Evolutionary conservation across 1,284 basidiomycete species (phyloP), one percentile per base, ranked within the genome.

Genomic region (Ganoderma resinaceum): DNA sequence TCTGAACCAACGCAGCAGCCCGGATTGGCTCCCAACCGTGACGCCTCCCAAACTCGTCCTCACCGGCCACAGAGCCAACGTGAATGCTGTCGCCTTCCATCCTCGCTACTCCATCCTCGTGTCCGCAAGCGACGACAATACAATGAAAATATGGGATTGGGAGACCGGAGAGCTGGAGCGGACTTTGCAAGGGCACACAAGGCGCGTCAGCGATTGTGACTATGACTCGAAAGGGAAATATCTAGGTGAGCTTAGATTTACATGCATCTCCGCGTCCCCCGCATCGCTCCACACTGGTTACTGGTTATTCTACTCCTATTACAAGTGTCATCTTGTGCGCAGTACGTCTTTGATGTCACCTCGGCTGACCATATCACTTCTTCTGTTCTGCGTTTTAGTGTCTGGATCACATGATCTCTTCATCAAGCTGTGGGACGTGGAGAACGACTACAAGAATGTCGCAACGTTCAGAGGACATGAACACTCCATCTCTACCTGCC

Each of bases 81-180:
- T 93, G 49, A 91, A 87, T 11, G 81, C 84, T 43, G 86, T 93
- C 40, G 83, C 87, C 0, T 94, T 94, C 75, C 92, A 94, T 77
- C 92, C 92, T 0, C 78, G 85, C 4, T 93, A 89, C 81, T 89
- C 86, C 46, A 82, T 87, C 5, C 70, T 93, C 6, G 91, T 87
- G 0, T 87, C 86, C 23, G 90, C 90, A 2, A 89, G 87, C 69
- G 53, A 57, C 3, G 53, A 57, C 26, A 57, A 33, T 18, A 57
- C 53, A 31, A 57, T 57, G 91, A 93, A 92, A 78, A 83, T 93
- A 20, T 94, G 91, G 91, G 92, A 94, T 76, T 94, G 91, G 91
- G 91, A 93, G 76, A 87, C 87, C 26, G 92, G 91, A 12, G 91
- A 91, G 61, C 85, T 92, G 66, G 92, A 94, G 77, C 80, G 88